Percentiles rank a stretch among this genome's conserved stretches.
Conservation (phyloP, 108 stramenopile genomes). For the Cyclostephanos tholiformis region DNA sequence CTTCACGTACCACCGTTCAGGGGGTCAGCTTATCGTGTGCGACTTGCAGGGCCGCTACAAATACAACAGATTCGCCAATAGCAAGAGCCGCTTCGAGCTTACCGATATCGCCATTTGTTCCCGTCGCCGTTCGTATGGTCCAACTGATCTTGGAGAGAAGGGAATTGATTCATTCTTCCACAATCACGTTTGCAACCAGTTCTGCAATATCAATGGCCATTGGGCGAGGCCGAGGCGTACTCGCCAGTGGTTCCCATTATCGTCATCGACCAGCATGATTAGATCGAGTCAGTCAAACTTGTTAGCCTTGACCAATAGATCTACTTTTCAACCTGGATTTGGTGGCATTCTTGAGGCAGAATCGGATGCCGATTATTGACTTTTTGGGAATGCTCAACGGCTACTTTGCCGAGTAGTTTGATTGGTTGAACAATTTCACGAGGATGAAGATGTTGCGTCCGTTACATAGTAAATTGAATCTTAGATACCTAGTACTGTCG, state of each 20-base stretch:
- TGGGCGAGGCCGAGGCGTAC: slow-evolving; percentile 50
- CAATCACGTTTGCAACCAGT: slow-evolving; percentile 71
- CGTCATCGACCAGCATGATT: slow-evolving; percentile 60
- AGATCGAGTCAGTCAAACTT: slow-evolving; percentile 41
- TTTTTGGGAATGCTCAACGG: not conserved
- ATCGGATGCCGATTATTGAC: slow-evolving; percentile 34
- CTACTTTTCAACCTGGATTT: slow-evolving; percentile 44
- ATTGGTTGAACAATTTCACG: too few relatives aligned
- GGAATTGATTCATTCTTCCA: slow-evolving; percentile 79
- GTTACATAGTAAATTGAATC: too few relatives aligned
- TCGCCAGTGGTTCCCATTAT: slow-evolving; percentile 56
- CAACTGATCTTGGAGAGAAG: slow-evolving; percentile 74
- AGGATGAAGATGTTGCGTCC: too few relatives aligned
- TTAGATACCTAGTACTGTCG: too few relatives aligned
- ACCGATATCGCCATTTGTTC: slow-evolving; percentile 73
- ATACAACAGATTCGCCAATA: slow-evolving; percentile 23
- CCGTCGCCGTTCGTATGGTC: slow-evolving; percentile 49
- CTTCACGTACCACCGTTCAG: slow-evolving; percentile 65
- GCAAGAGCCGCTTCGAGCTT: slow-evolving; percentile 69
- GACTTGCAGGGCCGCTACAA: slow-evolving; percentile 76
- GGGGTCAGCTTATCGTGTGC: slow-evolving; percentile 69
- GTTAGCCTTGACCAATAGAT: slow-evolving; percentile 34
- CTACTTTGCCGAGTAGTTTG: too few relatives aligned
- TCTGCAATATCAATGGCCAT: slow-evolving; percentile 44
- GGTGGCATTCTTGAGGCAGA: slow-evolving; percentile 47